phyloP scores from a whole-genome alignment of 805 yeast species.

The Hemisphaericaspora nanyangensis region DNA sequence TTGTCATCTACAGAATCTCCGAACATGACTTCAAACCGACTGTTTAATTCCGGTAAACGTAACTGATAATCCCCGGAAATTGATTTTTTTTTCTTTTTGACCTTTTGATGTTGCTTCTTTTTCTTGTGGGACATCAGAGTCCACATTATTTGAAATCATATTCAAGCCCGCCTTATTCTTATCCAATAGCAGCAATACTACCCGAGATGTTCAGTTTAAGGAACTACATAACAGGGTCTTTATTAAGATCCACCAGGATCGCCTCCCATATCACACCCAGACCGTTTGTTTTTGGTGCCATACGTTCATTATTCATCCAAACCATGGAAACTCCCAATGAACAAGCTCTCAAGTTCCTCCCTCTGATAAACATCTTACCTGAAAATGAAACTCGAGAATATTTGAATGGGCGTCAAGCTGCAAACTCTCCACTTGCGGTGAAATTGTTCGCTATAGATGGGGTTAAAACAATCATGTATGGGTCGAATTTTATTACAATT shows the following conservation, averaged over 20 bases:
- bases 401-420: slow-evolving; percentile 71
- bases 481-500: slow-evolving; percentile 78
- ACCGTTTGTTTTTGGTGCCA: not conserved
- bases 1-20: too few species aligned
- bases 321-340: slow-evolving; percentile 85
- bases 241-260: not conserved
- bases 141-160: too few species aligned
- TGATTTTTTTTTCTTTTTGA: too few species aligned
- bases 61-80: too few species aligned
- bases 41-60: too few species aligned
- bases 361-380: slow-evolving; percentile 66
- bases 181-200: too few species aligned
- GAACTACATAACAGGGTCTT: not conserved
- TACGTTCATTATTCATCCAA: slow-evolving; percentile 56
- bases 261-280: not conserved
- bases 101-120: too few species aligned
- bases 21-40: too few species aligned
- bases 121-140: too few species aligned
- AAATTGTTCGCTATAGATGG: slow-evolving; percentile 76
- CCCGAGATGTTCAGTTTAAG: not conserved
- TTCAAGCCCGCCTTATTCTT: too few species aligned
- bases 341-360: slow-evolving; percentile 79
- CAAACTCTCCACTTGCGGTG: slow-evolving; percentile 70
- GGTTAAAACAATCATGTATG: slow-evolving; percentile 71
- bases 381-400: slow-evolving; percentile 70